Percentiles rank a stretch among this genome's conserved stretches.
Conservation (phyloP, 345 rosid species). For the Populus tremula region DNA sequence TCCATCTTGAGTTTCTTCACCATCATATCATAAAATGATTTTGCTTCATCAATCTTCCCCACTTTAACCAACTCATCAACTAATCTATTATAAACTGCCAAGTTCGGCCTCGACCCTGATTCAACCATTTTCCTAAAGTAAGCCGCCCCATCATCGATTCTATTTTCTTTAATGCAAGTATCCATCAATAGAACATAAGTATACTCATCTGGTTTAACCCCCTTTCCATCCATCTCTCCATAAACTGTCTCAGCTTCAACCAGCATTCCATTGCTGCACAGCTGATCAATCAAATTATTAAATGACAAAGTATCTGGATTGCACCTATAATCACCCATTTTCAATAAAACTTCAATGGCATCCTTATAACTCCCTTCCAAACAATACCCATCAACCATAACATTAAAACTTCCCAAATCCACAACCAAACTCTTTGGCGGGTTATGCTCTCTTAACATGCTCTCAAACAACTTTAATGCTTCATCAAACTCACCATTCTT, state of each 20-base stretch:
- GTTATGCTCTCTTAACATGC: slow-evolving; percentile 55
- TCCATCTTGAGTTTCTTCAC: slow-evolving; percentile 86
- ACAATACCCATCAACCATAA: slow-evolving; percentile 75
- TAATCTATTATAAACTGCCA: slow-evolving; percentile 66
- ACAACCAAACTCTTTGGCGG: slow-evolving; percentile 63
- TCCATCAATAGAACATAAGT: slow-evolving; percentile 72
- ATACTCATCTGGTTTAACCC: slow-evolving; percentile 82
- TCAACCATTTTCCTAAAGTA: slow-evolving; percentile 76
- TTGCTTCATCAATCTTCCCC: slow-evolving; percentile 75
- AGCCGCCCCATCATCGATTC: slow-evolving; percentile 73
- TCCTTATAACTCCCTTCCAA: slow-evolving; percentile 57
- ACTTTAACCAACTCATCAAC: slow-evolving; percentile 57
- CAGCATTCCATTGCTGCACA: slow-evolving; percentile 65
- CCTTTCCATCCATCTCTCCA: slow-evolving; percentile 71
- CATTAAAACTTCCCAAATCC: slow-evolving; percentile 87
- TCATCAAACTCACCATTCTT: slow-evolving; percentile 72
- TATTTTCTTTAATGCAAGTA: slow-evolving; percentile 57
- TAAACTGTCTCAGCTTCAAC: slow-evolving; percentile 68
- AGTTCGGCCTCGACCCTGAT: slow-evolving; percentile 64
- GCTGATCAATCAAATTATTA: slow-evolving; percentile 76
- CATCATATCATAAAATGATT: slow-evolving; percentile 70
- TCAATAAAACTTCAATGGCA: slow-evolving; percentile 64
- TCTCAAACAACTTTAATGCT: slow-evolving; percentile 69
- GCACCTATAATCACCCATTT: slow-evolving; percentile 62
- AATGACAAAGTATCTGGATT: slow-evolving; percentile 62